Conservation (phyloP, 225 moss, liverwort and hornwort genomes). For the Bryoerythrophyllum caledonicum region DNA sequence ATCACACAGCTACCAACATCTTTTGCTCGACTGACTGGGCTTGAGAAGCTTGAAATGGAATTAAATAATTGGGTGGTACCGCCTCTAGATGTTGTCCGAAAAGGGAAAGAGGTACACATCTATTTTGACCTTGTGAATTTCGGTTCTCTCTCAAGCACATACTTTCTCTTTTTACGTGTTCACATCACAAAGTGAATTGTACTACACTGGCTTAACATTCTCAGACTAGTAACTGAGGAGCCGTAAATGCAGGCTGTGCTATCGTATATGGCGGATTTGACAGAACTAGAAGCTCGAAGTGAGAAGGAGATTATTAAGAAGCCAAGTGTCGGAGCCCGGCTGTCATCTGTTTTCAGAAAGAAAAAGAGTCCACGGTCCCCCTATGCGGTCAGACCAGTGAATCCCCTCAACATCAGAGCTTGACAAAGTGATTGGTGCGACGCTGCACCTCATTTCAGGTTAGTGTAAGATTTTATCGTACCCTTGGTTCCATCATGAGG, state of each 20-base stretch:
- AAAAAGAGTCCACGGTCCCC: slow-evolving; percentile 33
- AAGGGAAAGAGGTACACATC: slow-evolving; percentile 53
- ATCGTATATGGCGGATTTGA: slow-evolving; percentile 38
- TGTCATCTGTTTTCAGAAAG: slow-evolving; percentile 34
- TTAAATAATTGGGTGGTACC: slow-evolving; percentile 65
- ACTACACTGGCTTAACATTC: too few relatives aligned
- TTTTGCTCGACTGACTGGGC: slow-evolving; percentile 72
- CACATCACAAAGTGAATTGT: neutral
- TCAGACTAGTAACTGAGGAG: slow-evolving; percentile 4
- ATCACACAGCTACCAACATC: slow-evolving; percentile 66
- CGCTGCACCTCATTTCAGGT: slow-evolving; percentile 32
- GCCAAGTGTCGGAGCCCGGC: slow-evolving; percentile 22
- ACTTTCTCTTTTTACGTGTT: too few relatives aligned
- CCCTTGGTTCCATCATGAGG: neutral
- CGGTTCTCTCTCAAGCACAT: neutral
- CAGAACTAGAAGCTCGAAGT: neutral
- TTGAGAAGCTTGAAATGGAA: slow-evolving; percentile 68
- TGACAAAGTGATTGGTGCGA: slow-evolving; percentile 25
- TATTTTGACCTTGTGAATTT: slow-evolving; percentile 5
- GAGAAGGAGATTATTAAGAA: slow-evolving; percentile 29
- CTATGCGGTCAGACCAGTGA: slow-evolving; percentile 22
- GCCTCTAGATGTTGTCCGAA: slow-evolving; percentile 49
- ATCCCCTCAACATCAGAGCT: slow-evolving; percentile 37
- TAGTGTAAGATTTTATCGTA: neutral
- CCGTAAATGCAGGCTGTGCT: slow-evolving; percentile 49